Evolutionary conservation across 208 protist genomes (phyloP).

Genomic region (Sergeia podlipaevii): DNA sequence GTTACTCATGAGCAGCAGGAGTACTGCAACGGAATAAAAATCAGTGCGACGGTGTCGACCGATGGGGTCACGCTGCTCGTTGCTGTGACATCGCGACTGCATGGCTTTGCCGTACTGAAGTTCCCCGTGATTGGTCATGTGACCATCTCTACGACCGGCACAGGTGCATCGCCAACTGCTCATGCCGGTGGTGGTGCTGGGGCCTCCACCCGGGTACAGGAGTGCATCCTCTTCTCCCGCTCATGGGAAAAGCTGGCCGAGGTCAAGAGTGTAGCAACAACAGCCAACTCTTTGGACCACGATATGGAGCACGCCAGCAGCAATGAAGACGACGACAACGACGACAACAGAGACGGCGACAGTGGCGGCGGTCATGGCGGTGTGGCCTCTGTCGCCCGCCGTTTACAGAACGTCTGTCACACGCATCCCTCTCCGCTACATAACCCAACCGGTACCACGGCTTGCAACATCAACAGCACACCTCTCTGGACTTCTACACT

Average conservation of each 20-base stretch:
- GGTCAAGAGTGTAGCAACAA: neutral
- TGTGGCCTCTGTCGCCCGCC: no score
- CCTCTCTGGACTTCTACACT: no score
- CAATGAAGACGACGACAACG: neutral
- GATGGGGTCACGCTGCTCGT: constrained; percentile 27
- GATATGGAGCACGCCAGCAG: neutral
- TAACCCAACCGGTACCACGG: no score
- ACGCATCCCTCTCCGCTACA: no score
- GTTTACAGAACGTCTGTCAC: no score
- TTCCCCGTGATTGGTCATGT: constrained; percentile 23
- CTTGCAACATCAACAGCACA: no score
- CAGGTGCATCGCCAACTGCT: neutral
- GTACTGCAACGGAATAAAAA: no score
- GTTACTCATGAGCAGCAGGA: no score
- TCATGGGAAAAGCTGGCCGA: constrained; percentile 7
- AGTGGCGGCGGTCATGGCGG: no score
- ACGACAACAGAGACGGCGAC: neutral
- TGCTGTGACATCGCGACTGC: constrained; percentile 24
- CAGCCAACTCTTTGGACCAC: neutral
- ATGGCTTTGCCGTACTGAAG: constrained; percentile 22
- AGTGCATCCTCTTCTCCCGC: constrained; percentile 1
- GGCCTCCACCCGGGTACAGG: constrained; percentile 8
- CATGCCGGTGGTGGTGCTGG: neutral
- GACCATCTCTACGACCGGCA: neutral
- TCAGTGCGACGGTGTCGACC: constrained; percentile 21